Evolutionary conservation across 2,329 filamentous ascomycete species (phyloP).

Genomic region (Cucurbitaria berberidis): DNA sequence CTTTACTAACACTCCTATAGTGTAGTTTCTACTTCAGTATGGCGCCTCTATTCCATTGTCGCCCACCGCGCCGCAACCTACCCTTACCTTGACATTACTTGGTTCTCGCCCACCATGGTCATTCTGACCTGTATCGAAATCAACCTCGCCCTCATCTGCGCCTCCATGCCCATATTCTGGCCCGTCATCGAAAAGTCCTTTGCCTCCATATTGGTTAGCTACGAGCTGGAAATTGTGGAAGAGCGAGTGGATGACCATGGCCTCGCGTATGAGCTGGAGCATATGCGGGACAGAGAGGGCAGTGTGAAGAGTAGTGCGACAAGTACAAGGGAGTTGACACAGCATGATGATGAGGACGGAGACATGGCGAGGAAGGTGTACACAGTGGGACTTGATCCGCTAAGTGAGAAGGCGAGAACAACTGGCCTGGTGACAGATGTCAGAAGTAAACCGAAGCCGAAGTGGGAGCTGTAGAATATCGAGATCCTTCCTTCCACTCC

Average conservation of each 20-base stretch:
- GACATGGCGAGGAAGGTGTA: slow-evolving; percentile 23
- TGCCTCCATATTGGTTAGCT: slow-evolving; percentile 41
- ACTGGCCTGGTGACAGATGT: slow-evolving; percentile 30
- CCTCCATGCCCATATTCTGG: slow-evolving; percentile 48
- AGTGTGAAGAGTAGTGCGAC: slow-evolving; percentile 36
- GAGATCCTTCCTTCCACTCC: not conserved
- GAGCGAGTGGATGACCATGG: slow-evolving; percentile 32
- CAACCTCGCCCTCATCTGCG: slow-evolving; percentile 43
- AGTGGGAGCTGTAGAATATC: slow-evolving; percentile 29
- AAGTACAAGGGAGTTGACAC: slow-evolving; percentile 28
- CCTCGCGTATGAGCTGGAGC: slow-evolving; percentile 36
- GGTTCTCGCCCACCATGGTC: slow-evolving; percentile 33
- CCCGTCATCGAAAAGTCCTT: slow-evolving; percentile 37
- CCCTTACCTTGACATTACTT: slow-evolving; percentile 44
- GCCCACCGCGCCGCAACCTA: slow-evolving; percentile 33
- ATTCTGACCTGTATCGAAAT: slow-evolving; percentile 42
- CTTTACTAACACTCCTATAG: slow-evolving; percentile 23
- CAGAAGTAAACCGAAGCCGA: slow-evolving; percentile 25
- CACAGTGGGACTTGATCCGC: slow-evolving; percentile 33
- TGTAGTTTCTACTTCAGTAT: slow-evolving; percentile 38
- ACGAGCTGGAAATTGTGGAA: slow-evolving; percentile 42
- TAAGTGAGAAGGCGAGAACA: slow-evolving; percentile 17
- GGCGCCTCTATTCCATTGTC: slow-evolving; percentile 40
- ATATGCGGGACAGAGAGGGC: slow-evolving; percentile 17
- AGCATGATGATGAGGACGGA: slow-evolving; percentile 14